Evolutionary conservation across 768 basidiomycete species (phyloP), one percentile per base, ranked within the genome.

Genomic region (Lentinus tigrinus): DNA sequence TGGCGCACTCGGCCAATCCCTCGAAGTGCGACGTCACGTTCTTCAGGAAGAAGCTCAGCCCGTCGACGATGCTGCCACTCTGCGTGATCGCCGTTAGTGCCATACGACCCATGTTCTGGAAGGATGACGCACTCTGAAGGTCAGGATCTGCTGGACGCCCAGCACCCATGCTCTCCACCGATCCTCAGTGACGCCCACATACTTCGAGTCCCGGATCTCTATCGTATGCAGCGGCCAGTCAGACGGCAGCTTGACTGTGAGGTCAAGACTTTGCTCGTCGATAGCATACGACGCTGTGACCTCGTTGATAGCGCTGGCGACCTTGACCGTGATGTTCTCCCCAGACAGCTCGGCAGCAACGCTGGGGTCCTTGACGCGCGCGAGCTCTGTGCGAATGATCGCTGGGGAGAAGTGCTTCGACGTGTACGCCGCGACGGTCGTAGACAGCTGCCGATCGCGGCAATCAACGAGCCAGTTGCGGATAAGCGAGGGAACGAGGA

Each of bases 121-220:
- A 38, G 43, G 3, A n/a, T n/a, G 48, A 74, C 85, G 54, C 63
- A 95, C 95, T 73, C 95, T 88, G 16, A 88, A 85, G 77, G 88
- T 93, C 47, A 95, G 85, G 27, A 88, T 86, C 74, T 96, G 95
- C 69, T 95, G 93, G 36, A 98, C 88, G 16, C 86, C 92, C 23
- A 98, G 78, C 54, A 96, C 79, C 97, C 96, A 99, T 1, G 89
- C 89, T 62, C 95, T 79, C 96, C 95, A 98, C 58, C 84, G 84
- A 58, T 85, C 86, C 67, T 96, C 95, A 17, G 89, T 84, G 7
- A 98, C 93, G 5, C 94, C 97, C 9, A 97, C 86, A 62, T 84
- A 80, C 68, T 87, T 85, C 38, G 88, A 77, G 60, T 95, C 95
- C 67, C 84, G 83, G n/a, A 98, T 85, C 65, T 95, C 95, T 26